Evolutionary conservation across 108 stramenopile species (phyloP).

Genomic region (Skeletonema marinoi): DNA sequence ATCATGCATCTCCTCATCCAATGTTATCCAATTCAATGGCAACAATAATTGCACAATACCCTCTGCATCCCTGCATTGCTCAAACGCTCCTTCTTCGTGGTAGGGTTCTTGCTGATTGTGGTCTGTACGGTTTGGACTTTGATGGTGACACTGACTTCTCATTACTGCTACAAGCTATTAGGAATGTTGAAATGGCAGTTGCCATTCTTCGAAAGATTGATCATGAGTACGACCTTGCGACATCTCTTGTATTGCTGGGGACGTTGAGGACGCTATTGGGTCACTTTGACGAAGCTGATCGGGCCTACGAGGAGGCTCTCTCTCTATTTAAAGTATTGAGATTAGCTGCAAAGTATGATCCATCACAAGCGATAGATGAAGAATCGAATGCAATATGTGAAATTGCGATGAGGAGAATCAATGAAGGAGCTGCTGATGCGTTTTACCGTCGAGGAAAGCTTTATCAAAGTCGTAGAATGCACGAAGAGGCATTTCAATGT

Average conservation of each 20-base stretch:
- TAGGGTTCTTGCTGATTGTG: constrained; percentile 41
- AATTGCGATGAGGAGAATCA: constrained; percentile 9
- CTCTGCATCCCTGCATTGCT: constrained; percentile 37
- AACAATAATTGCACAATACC: constrained; percentile 44
- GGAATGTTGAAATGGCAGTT: constrained; percentile 46
- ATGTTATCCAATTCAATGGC: constrained; percentile 33
- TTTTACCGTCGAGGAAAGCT: constrained; percentile 36
- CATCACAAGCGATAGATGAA: constrained; percentile 15
- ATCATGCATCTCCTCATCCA: constrained; percentile 15
- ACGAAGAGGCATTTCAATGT: constrained; percentile 33
- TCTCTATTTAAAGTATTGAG: constrained; percentile 21
- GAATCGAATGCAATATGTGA: constrained; percentile 7
- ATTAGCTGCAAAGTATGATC: constrained; percentile 1
- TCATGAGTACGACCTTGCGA: constrained; percentile 31
- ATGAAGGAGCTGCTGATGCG: constrained; percentile 22
- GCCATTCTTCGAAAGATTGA: constrained; percentile 42
- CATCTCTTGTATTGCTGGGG: constrained; percentile 37
- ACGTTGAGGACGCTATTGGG: constrained; percentile 29
- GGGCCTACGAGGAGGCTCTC: constrained; percentile 41
- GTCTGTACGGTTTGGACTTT: constrained; percentile 12
- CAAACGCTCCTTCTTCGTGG: constrained; percentile 47
- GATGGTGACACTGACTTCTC: constrained; percentile 21
- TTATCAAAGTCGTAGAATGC: constrained; percentile 24
- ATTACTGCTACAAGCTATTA: constrained; percentile 38
- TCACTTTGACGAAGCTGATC: constrained; percentile 29